Percentiles rank a stretch among this genome's conserved stretches.
Conservation (phyloP, 371 early-diverging fungal genomes). For the Encephalitozoon cuniculi region DNA sequence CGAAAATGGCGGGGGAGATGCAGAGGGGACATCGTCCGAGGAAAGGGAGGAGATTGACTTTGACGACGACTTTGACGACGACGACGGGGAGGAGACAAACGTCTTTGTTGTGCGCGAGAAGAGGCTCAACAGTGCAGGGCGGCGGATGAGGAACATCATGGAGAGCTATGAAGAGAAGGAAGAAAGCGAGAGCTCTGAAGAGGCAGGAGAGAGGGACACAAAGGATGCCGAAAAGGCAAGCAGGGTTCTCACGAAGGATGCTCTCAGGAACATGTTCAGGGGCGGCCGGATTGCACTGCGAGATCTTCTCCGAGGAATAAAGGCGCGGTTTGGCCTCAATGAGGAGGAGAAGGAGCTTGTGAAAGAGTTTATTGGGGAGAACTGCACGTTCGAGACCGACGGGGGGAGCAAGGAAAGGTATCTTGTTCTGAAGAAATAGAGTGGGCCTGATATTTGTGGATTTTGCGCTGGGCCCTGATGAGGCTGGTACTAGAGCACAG, state of each 20-base stretch:
- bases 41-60: slow-evolving; percentile 59
- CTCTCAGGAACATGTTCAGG: slow-evolving; percentile 19
- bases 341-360: slow-evolving; percentile 41
- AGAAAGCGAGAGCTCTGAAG: slow-evolving; percentile 2
- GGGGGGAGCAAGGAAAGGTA: slow-evolving; percentile 36
- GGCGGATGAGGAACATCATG: slow-evolving; percentile 51
- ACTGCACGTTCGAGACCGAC: slow-evolving; percentile 35
- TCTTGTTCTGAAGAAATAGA: slow-evolving; percentile 42
- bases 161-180: slow-evolving; percentile 45
- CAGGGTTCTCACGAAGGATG: slow-evolving; percentile 22
- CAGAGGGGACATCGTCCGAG: slow-evolving; percentile 5
- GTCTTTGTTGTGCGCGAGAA: slow-evolving; percentile 38
- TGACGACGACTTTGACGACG: slow-evolving; percentile 60
- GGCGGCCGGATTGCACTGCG: slow-evolving; percentile 20
- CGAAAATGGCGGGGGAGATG: slow-evolving; percentile 20
- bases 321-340: slow-evolving; percentile 36
- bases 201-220: background rate
- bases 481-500: background rate
- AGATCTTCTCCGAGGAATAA: slow-evolving; percentile 38
- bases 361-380: slow-evolving; percentile 48
- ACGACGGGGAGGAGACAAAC: slow-evolving; percentile 55
- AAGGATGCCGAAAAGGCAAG: background rate
- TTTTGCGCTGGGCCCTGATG: background rate
- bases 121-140: slow-evolving; percentile 46
- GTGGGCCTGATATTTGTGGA: background rate